Evolutionary conservation across 495 filamentous ascomycete genomes (phyloP), one percentile per base, ranked within the genome.

Genomic region (Hypoxylon fragiforme): DNA sequence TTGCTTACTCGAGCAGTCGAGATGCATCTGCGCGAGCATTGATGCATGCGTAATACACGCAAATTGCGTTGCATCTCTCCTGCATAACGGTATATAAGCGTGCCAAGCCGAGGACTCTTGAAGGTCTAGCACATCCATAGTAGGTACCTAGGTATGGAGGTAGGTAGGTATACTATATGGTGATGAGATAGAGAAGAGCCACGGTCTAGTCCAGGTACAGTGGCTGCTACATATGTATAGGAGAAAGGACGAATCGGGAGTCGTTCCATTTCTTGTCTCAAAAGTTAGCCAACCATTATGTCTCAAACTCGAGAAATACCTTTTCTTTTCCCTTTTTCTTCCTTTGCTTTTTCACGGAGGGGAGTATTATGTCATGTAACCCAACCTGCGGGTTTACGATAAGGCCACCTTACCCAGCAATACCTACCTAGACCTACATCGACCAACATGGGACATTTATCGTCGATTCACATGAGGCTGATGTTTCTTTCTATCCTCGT

Each of bases 351-450:
- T 31, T 50, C 30, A n/a, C 22, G 22, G 41, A 37, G 41, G 22
- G 34, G 21, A 45, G 32, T 39, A 15, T 53, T 16, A 48, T 63
- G 60, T 14, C 34, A 44, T 63, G 54, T 50, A 59, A 57, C 60
- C 54, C 54, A 50, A 50, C 37, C 41, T 34, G 54, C 54, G 53
- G 48, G 35, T 50, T 46, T 40, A 35, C 60, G 54, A 63, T 54
- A 58, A 63, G 58, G 60, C 60, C 54, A 54, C 60, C 60, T 63
- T 63, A 63, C 60, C 60, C 49, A 58, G 54, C 60, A 50, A 16
- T 26, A 56, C 26, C 46, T 22, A 22, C 4, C 4, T 46, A 47
- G 49, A 54, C 60, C 54, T 49, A 62, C 39, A 48, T 13, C 21
- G 16, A 19, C 40, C 24, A 42, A 31, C 22, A 49, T 35, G 32